Conservation (phyloP, 2,329 filamentous ascomycete species). For the Macrophomina pseudophaseolina region DNA sequence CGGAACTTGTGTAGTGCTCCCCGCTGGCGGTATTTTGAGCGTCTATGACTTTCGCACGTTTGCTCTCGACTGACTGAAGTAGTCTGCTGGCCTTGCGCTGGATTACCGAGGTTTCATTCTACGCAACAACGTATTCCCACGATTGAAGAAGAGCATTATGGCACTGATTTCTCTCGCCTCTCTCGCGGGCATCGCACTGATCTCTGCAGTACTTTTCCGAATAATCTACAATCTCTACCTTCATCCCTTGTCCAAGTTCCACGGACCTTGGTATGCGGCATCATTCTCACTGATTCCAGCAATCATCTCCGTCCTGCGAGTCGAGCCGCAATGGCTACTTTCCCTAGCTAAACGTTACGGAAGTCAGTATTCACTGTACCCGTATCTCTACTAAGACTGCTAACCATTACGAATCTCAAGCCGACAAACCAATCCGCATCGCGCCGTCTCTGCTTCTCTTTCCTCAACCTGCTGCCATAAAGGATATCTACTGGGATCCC, state of each 20-base stretch:
- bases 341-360: slow-evolving; percentile 39
- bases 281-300: slow-evolving; percentile 27
- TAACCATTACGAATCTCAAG: slow-evolving; percentile 24
- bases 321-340: slow-evolving; percentile 39
- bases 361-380: slow-evolving; percentile 26
- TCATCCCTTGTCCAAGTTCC: slow-evolving; percentile 20
- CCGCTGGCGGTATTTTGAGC: background rate
- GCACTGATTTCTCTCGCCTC: background rate
- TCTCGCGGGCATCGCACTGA: background rate
- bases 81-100: background rate
- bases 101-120: background rate
- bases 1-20: background rate
- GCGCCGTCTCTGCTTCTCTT: slow-evolving; percentile 47
- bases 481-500: slow-evolving; percentile 49
- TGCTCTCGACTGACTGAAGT: too few species aligned
- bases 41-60: background rate
- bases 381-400: background rate
- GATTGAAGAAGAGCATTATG: background rate
- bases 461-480: slow-evolving; percentile 41
- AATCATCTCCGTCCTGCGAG: slow-evolving; percentile 35
- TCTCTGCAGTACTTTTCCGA: background rate
- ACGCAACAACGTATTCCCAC: background rate
- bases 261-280: slow-evolving; percentile 19
- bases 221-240: slow-evolving; percentile 19
- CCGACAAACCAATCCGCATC: slow-evolving; percentile 45